Base-by-base conservation (phyloP, 1,284 basidiomycete species). In the Xerocomus minutiporus region DNA sequence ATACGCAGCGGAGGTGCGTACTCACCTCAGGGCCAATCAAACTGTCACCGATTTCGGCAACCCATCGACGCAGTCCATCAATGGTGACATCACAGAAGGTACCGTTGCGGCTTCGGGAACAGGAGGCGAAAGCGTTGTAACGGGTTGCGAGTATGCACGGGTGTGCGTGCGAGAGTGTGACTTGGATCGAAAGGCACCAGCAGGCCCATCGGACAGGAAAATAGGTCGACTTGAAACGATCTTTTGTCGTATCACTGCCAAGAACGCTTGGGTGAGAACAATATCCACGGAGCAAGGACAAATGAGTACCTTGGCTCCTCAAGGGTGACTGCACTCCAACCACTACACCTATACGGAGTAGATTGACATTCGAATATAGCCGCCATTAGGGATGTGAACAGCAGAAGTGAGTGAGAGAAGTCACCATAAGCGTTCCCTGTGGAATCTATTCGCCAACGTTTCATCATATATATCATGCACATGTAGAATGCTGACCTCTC, bases 331-430 rank as follows among this genome's bases (percentile, higher is more conserved):
- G 85, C 87, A 58, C 79, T 84, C 41, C 88, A 77, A 15, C 86
- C 86, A 51, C 82, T 82, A 62, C 85, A 87, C 88, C 88, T 80
- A 89, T 84, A 15, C 88, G 79, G 41, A 88, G 75, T 15, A 91
- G 73, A 63, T 86, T 85, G 58, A 91, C 87, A 61, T 91, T 91
- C 44, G 83, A 76, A 66, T 86, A 88, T 28, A 91, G 77, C 54
- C 76, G 28, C 89, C 89, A 46, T 75, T 70, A 0, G 87, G 87
- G 51, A 91, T 82, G 53, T 79, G 82, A 17, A 91, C 84, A 90
- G 50, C 86, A 86, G 66, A 91, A 91, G 70, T 88, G 84, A 41
- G 86, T 85, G 17, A 91, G 78, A 6, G 87, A 90, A n/a, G 88
- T 91, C 50, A 83, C 80, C 80, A 91, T 83, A 57, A 91, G 75